Conservation (phyloP, 1,284 basidiomycete genomes). For the Ceratobasidium sp. region DNA sequence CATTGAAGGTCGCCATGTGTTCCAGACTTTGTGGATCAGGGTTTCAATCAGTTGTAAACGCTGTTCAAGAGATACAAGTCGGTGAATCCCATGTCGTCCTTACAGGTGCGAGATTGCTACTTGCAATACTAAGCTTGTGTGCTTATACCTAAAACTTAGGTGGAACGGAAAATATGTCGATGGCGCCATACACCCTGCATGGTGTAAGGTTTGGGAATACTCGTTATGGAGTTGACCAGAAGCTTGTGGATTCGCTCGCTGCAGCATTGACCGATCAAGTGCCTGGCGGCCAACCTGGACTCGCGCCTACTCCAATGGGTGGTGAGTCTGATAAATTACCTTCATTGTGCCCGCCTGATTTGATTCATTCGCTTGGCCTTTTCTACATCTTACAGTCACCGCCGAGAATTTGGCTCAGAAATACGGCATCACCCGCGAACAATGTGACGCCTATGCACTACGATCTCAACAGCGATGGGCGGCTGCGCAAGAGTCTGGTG, state of each 20-base stretch:
- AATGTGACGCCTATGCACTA: slow-evolving; percentile 67
- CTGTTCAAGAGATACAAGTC: slow-evolving; percentile 65
- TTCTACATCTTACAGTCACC: slow-evolving; percentile 59
- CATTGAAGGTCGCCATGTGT: not conserved
- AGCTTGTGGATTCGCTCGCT: slow-evolving; percentile 68
- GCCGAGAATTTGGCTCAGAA: slow-evolving; percentile 68
- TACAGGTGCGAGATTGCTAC: slow-evolving; percentile 57
- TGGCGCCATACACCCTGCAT: slow-evolving; percentile 64
- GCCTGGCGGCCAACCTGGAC: slow-evolving; percentile 56
- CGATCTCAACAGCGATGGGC: slow-evolving; percentile 67
- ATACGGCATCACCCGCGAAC: slow-evolving; percentile 66
- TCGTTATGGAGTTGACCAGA: slow-evolving; percentile 66
- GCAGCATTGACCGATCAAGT: slow-evolving; percentile 66
- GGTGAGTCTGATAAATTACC: slow-evolving; percentile 55
- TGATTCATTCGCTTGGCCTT: not conserved
- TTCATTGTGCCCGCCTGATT: not conserved
- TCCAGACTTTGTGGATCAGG: slow-evolving; percentile 66
- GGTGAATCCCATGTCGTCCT: slow-evolving; percentile 66
- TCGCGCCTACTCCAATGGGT: slow-evolving; percentile 63
- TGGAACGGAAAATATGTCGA: slow-evolving; percentile 68
- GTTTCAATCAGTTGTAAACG: slow-evolving; percentile 67
- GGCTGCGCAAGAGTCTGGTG: slow-evolving; percentile 63
- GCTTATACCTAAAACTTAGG: slow-evolving; percentile 26
- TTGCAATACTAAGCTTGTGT: not conserved
- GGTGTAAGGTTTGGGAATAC: slow-evolving; percentile 57